Percentiles rank a stretch among this genome's conserved stretches.
Conservation (phyloP, 1,139 yeast genomes). For the Geotrichum siamense region DNA sequence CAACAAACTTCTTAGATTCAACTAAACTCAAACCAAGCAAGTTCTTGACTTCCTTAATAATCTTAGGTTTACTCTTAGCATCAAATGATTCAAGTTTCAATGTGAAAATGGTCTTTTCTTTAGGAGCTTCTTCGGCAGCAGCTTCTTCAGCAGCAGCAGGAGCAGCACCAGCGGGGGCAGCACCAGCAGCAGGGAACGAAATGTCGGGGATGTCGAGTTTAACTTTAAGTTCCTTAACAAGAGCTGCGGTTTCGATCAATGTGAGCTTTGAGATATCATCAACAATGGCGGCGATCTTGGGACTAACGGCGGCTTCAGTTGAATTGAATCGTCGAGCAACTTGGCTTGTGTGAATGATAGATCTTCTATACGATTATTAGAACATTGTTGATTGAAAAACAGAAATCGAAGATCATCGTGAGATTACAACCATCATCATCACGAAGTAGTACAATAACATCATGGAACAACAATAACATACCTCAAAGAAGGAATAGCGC, state of each 20-base stretch:
- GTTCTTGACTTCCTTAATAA: constrained; percentile 92
- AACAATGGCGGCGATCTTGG: constrained; percentile 81
- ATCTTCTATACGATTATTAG: too few relatives aligned
- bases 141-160: constrained; percentile 70
- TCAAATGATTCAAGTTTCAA: constrained; percentile 91
- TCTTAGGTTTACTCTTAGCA: constrained; percentile 92
- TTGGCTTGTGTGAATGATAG: constrained; percentile 6
- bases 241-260: constrained; percentile 78
- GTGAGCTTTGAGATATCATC: constrained; percentile 86
- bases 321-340: constrained; percentile 42
- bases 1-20: constrained; percentile 96
- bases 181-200: constrained; percentile 68
- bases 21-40: constrained; percentile 88
- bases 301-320: constrained; percentile 58
- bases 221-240: constrained; percentile 76
- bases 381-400: too few relatives aligned
- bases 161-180: constrained; percentile 63
- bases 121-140: constrained; percentile 70
- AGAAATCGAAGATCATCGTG: too few relatives aligned
- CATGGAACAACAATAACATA: constrained; percentile 19
- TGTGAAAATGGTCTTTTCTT: constrained; percentile 90
- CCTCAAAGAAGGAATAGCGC: constrained; percentile 31
- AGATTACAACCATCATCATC: not conserved
- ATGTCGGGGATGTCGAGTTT: constrained; percentile 90
- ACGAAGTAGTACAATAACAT: constrained; percentile 14